Evolutionary conservation across 1,284 basidiomycete genomes (phyloP).

Genomic region (Tilletia caries): DNA sequence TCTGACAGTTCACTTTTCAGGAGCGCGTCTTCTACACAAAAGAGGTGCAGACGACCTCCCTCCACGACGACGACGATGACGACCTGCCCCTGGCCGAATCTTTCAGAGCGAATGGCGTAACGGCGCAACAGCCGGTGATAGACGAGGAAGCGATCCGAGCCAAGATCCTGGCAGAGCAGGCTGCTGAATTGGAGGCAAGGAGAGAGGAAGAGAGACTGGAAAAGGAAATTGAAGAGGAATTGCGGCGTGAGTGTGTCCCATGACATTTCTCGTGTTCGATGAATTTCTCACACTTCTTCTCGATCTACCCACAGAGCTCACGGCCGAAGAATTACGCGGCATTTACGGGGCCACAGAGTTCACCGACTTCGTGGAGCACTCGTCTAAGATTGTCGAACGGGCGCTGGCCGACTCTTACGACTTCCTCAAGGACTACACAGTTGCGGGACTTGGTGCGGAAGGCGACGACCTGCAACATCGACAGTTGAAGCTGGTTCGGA

Average conservation of each 20-base stretch:
- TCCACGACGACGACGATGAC: conserved; percentile 59
- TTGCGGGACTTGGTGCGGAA: conserved; percentile 62
- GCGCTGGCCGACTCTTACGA: conserved; percentile 96
- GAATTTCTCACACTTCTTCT: conserved; percentile 8
- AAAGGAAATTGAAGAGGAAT: conserved; percentile 70
- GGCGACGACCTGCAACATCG: conserved; percentile 16
- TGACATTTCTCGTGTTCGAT: neutral
- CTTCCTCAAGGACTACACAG: conserved; percentile 90
- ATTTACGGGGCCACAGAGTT: conserved; percentile 84
- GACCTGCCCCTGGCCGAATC: conserved; percentile 49
- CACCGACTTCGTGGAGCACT: conserved; percentile 85
- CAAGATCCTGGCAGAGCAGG: conserved; percentile 11
- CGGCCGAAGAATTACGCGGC: conserved; percentile 74
- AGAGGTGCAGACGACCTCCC: conserved; percentile 74
- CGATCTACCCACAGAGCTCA: conserved; percentile 67
- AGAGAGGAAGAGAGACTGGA: conserved; percentile 64
- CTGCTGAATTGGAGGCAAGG: conserved; percentile 8
- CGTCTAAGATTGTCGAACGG: conserved; percentile 89
- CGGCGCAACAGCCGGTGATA: neutral
- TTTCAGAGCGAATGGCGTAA: neutral
- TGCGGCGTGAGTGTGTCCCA: conserved; percentile 61
- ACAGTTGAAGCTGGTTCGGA: conserved; percentile 29
- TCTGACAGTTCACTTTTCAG: conserved; percentile 55
- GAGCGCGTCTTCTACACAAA: conserved; percentile 90
- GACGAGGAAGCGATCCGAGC: conserved; percentile 25